Evolutionary conservation across 768 basidiomycete genomes (phyloP).

Genomic region (Mrakia gelida): DNA sequence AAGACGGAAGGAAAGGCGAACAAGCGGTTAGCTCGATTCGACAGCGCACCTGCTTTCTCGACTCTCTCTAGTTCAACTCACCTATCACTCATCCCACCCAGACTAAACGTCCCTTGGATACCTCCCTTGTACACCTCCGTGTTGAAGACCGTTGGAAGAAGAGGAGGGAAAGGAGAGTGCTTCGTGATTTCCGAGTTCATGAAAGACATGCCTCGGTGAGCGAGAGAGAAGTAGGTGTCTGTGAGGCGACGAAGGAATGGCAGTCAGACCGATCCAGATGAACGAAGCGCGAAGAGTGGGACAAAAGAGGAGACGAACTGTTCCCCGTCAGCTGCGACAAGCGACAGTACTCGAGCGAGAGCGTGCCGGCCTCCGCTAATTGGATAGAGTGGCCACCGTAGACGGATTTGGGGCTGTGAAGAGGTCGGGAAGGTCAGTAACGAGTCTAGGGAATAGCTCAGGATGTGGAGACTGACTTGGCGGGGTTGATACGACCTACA

Average conservation of each 20-base stretch:
- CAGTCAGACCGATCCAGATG: background rate
- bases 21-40: background rate
- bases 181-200: slow-evolving; percentile 41
- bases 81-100: slow-evolving; percentile 44
- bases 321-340: slow-evolving; percentile 46
- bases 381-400: slow-evolving; percentile 29
- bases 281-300: background rate
- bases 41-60: too few species aligned
- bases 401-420: background rate
- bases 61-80: background rate
- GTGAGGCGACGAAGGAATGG: background rate
- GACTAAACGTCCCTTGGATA: slow-evolving; percentile 41
- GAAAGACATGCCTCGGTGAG: slow-evolving; percentile 45
- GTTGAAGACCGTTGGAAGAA: slow-evolving; percentile 42
- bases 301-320: background rate
- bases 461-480: background rate
- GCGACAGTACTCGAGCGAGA: slow-evolving; percentile 47
- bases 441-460: too few species aligned
- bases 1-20: background rate
- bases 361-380: slow-evolving; percentile 42
- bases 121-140: slow-evolving; percentile 15
- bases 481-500: slow-evolving; percentile 15
- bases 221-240: slow-evolving; percentile 44
- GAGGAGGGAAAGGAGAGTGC: slow-evolving; percentile 35
- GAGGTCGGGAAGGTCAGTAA: too few species aligned